These are phyloP conservation scores for Ceratocystis eucalypticola DNA, from an alignment of 2,329 filamentous ascomycete species.

Conservation along the genomic window DNA sequence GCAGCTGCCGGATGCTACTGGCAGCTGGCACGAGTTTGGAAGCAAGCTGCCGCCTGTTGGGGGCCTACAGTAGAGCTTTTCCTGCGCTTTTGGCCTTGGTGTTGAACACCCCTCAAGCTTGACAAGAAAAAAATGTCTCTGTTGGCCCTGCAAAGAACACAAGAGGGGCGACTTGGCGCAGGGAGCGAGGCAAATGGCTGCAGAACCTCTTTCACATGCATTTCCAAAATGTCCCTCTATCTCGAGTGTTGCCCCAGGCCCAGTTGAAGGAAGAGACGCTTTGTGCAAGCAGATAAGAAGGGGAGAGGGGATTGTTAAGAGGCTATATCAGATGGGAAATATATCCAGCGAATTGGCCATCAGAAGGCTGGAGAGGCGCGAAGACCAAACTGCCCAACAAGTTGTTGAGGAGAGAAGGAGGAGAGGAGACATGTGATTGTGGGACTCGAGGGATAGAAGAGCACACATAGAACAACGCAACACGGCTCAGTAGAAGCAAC, in stretches of 20 bases:
- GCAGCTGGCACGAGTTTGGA: not conserved
- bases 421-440: slow-evolving; percentile 2
- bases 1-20: not conserved
- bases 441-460: not conserved
- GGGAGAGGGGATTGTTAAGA: not conserved
- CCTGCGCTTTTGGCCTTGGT: too few species aligned
- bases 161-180: not conserved
- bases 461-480: not conserved
- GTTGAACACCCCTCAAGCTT: too few species aligned
- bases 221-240: not conserved
- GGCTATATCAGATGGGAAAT: not conserved
- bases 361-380: not conserved
- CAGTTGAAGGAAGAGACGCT: not conserved
- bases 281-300: not conserved
- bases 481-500: not conserved
- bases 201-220: slow-evolving; percentile 14
- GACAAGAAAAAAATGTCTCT: not conserved
- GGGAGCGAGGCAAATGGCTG: not conserved
- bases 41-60: not conserved
- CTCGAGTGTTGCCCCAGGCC: not conserved
- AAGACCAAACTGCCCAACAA: not conserved
- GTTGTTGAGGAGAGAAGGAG: not conserved
- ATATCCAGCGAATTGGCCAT: not conserved
- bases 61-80: too few species aligned
- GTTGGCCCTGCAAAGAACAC: not conserved